Evolutionary conservation across 2,329 filamentous ascomycete species (phyloP), one percentile per base, ranked within the genome.

Genomic region (Exophiala dermatitidis): DNA sequence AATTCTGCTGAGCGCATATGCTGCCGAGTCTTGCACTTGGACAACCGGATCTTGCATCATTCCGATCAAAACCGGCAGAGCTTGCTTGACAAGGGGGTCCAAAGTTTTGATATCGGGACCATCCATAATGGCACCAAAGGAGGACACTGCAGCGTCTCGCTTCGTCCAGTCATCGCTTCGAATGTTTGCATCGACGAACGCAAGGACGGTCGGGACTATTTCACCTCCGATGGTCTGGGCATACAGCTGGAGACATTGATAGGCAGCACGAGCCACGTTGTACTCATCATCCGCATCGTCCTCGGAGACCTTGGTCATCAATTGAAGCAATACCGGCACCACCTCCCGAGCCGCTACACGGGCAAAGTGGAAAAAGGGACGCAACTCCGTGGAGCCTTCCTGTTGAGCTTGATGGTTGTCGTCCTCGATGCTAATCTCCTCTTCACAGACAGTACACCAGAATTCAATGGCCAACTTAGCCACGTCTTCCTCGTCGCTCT

Each of bases 371-470:
- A 93, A 96, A 74, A 93, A 95, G 9, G 89, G 88, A 54, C 93
- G 84, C 73, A 91, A 82, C 72, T 95, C 88, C 52, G 88, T 84
- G 12, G 85, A 82, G 66, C 82, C 88, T 65, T 95, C 88, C 37
- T 78, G 75, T 62, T 79, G 76, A 48, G 80, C 77, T 72, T 87
- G 83, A 61, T 83, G 80, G 70, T 98, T 98, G 72, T 98, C 93
- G 67, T 98, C 93, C 68, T 98, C 93, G 65, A 98, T 97, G 60
- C 86, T 86, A 64, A 96, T 91, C 72, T 98, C 93, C 74, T 98
- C 93, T 71, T 98, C 93, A 71, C 93, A 98, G 46, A 98, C 93
- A n/a, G 93, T 96, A 77, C 91, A 97, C 93, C 93, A 98, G 76
- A 98, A 98, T 70, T 98, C 93, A 62, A 98, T 90, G 36, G 93